Percentiles rank a stretch among this genome's conserved stretches.
Evolutionary conservation across 2,329 filamentous ascomycete species (phyloP).

Genomic region (Teratosphaeria zuluensis): DNA sequence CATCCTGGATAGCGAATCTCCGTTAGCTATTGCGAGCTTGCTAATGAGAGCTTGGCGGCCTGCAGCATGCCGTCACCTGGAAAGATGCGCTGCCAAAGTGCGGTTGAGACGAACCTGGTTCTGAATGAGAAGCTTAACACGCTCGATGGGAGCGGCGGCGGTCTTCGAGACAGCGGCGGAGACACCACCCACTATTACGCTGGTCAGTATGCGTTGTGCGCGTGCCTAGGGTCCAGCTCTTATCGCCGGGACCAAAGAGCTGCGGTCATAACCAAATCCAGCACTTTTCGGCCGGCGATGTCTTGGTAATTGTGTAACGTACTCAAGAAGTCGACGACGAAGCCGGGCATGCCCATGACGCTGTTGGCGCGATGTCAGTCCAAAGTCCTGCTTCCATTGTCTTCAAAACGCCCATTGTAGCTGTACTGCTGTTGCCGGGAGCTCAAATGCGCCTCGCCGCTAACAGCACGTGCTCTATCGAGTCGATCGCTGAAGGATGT

Average conservation of each 20-base stretch:
- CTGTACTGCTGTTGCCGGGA: not conserved
- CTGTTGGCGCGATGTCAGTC: not conserved
- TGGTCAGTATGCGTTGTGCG: conserved; percentile 29
- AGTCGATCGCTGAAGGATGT: not conserved
- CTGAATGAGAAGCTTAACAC: conserved; percentile 99
- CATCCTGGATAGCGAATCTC: conserved; percentile 57
- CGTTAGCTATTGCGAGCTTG: not conserved
- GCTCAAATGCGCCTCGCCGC: not conserved
- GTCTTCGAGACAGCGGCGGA: conserved; percentile 99
- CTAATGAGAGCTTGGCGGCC: not conserved
- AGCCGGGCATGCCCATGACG: conserved; percentile 46
- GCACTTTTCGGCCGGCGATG: conserved; percentile 1
- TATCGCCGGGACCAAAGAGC: conserved; percentile 17
- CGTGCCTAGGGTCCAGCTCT: conserved; percentile 15
- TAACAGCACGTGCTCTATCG: not conserved
- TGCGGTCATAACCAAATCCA: conserved; percentile 5
- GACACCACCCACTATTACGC: conserved; percentile 86
- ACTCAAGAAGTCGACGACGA: conserved; percentile 98
- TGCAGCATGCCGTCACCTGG: conserved; percentile 2
- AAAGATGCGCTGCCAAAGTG: not conserved
- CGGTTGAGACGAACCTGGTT: conserved; percentile 72
- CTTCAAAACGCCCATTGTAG: not conserved
- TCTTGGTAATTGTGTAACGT: conserved; percentile 43
- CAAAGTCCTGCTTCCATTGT: not conserved
- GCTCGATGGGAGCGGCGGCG: conserved; percentile 98